These are phyloP conservation scores for Fomitopsis pinicola DNA, from an alignment of 1,284 basidiomycete genomes.

Conservation along the genomic window DNA sequence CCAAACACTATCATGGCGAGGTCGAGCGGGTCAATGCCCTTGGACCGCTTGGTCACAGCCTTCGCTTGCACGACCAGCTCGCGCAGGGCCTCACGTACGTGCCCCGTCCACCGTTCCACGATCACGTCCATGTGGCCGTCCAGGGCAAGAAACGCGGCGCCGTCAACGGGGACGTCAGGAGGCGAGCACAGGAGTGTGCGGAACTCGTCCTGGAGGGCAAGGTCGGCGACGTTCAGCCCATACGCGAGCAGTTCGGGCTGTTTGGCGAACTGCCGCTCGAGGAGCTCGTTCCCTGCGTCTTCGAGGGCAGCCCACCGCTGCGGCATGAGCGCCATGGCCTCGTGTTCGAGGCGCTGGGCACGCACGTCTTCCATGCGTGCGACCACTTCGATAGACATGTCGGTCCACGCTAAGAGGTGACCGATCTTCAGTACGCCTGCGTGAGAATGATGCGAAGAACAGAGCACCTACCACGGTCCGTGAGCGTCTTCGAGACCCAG, in stretches of 20 bases:
- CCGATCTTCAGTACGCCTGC: no score
- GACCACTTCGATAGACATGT: neutral
- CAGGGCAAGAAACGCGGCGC: neutral
- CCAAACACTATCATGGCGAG: neutral
- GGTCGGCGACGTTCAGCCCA: neutral
- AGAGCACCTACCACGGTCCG: no score
- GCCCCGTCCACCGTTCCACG: neutral
- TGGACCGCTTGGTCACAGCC: neutral
- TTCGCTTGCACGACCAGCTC: neutral
- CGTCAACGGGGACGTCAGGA: no score
- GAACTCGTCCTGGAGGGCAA: no score
- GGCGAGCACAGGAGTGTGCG: no score
- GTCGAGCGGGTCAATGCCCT: neutral
- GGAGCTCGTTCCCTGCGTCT: neutral
- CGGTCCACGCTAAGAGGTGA: neutral
- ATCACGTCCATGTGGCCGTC: neutral
- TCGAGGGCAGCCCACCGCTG: neutral
- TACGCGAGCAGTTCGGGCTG: neutral
- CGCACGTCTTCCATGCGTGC: neutral
- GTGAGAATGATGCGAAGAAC: neutral
- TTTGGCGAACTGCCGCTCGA: neutral
- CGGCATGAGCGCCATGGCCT: neutral
- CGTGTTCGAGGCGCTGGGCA: neutral
- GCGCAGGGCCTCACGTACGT: neutral
- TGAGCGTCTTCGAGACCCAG: no score